These are phyloP conservation scores for Leucocoprinus birnbaumii DNA, from an alignment of 768 basidiomycete genomes.

Conservation along the genomic window DNA sequence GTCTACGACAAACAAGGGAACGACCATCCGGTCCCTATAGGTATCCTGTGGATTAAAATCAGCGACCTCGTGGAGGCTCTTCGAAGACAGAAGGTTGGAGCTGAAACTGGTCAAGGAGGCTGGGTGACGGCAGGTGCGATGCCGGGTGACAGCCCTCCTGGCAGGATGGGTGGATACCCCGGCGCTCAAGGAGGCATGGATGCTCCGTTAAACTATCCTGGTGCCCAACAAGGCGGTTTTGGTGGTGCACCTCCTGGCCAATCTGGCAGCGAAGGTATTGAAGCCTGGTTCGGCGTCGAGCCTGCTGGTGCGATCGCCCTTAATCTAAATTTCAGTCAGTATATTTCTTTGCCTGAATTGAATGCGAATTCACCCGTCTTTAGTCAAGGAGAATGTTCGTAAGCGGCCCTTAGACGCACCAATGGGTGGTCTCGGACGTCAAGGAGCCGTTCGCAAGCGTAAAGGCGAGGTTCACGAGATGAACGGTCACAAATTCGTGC, in stretches of 20 bases:
- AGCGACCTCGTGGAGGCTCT: constrained; percentile 93
- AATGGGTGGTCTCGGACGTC: constrained; percentile 87
- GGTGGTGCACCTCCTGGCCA: constrained; percentile 32
- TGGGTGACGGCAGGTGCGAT: constrained; percentile 97
- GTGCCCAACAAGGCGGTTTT: constrained; percentile 28
- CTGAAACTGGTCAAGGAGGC: constrained; percentile 82
- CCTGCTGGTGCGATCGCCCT: constrained; percentile 92
- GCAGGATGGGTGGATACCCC: constrained; percentile 12
- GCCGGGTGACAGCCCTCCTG: constrained; percentile 55
- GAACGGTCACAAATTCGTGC: constrained; percentile 99
- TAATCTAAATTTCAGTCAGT: constrained; percentile 88
- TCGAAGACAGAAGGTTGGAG: constrained; percentile 85
- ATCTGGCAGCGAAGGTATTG: constrained; percentile 69
- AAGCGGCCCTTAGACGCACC: constrained; percentile 92
- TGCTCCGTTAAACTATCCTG: constrained; percentile 42
- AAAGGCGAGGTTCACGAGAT: constrained; percentile 99
- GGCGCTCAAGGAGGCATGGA: constrained; percentile 40
- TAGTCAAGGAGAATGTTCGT: constrained; percentile 97
- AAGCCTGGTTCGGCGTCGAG: constrained; percentile 97
- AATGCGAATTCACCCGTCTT: constrained; percentile 10
- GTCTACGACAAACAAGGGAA: constrained; percentile 90
- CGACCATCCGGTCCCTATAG: constrained; percentile 87
- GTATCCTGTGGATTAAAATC: constrained; percentile 92
- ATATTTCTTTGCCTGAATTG: constrained; percentile 5
- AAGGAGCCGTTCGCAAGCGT: constrained; percentile 96